These are phyloP conservation scores for Candida gorgasii DNA, from an alignment of 805 yeast genomes.

Conservation along the genomic window DNA sequence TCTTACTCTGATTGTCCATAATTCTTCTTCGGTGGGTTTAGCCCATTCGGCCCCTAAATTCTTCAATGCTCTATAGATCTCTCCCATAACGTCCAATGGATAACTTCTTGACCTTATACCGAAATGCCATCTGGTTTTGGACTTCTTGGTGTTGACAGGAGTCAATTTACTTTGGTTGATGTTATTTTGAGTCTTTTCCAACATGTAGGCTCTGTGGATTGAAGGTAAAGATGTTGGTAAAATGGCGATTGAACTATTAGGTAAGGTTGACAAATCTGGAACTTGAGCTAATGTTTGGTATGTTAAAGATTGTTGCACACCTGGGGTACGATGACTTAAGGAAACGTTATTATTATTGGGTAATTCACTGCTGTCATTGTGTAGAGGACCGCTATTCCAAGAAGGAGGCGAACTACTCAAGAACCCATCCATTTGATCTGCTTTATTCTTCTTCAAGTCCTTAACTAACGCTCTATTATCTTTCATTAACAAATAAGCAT, in stretches of 20 bases:
- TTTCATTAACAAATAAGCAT: slow-evolving; percentile 79
- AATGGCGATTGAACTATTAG: slow-evolving; percentile 84
- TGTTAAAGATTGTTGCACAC: slow-evolving; percentile 46
- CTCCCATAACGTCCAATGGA: slow-evolving; percentile 98
- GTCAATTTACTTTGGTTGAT: slow-evolving; percentile 30
- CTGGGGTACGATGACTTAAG: slow-evolving; percentile 35
- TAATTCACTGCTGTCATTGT: slow-evolving; percentile 13
- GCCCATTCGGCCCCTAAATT: slow-evolving; percentile 98
- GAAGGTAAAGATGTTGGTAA: slow-evolving; percentile 93
- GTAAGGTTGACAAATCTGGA: slow-evolving; percentile 51
- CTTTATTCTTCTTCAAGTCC: slow-evolving; percentile 56
- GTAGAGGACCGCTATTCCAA: slow-evolving; percentile 23
- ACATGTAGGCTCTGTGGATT: slow-evolving; percentile 91
- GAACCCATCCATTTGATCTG: slow-evolving; percentile 57
- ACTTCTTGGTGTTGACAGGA: slow-evolving; percentile 72
- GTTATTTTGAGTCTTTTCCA: slow-evolving; percentile 38
- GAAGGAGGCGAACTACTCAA: slow-evolving; percentile 65
- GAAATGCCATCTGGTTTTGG: slow-evolving; percentile 97
- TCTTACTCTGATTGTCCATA: slow-evolving; percentile 94
- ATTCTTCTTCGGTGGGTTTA: slow-evolving; percentile 88
- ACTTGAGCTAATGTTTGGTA: slow-evolving; percentile 50
- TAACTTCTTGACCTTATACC: slow-evolving; percentile 95
- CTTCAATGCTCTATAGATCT: slow-evolving; percentile 89
- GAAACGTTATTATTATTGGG: slow-evolving; percentile 17
- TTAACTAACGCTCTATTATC: slow-evolving; percentile 73